phyloP scores from a whole-genome alignment of 208 protist species.

The Strigomonas galati region DNA sequence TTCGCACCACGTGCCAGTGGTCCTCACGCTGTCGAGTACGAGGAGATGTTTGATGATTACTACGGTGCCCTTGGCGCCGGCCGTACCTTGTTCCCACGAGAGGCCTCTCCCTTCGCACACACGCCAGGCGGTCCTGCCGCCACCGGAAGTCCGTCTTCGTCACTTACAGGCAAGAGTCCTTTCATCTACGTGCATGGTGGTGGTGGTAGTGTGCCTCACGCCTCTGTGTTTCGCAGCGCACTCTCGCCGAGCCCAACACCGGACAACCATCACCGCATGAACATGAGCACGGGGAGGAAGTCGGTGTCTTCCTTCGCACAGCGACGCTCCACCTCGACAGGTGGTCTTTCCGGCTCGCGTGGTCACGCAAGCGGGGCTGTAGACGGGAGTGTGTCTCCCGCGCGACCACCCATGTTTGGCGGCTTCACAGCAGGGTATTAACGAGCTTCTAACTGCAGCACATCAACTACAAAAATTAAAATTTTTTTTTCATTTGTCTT shows the following conservation, averaged over 20 bases:
- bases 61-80: neutral
- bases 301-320: neutral
- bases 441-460: neutral
- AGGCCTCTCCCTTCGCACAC: too few relatives aligned
- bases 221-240: neutral
- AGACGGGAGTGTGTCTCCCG: conserved; percentile 50
- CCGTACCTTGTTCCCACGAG: too few relatives aligned
- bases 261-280: neutral
- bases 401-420: conserved; percentile 44
- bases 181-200: neutral
- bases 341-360: neutral
- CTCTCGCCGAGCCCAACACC: neutral
- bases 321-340: neutral
- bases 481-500: neutral
- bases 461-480: conserved; percentile 3
- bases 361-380: conserved; percentile 23
- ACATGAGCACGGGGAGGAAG: neutral
- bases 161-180: neutral
- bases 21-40: neutral
- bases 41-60: conserved; percentile 15
- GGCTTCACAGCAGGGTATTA: conserved; percentile 2
- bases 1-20: too few relatives aligned
- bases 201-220: neutral
- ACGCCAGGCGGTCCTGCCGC: too few relatives aligned
- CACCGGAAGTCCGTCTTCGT: too few relatives aligned